Evolutionary conservation across 2,329 filamentous ascomycete genomes (phyloP).

Genomic region (Chaetomiaceae sp.): DNA sequence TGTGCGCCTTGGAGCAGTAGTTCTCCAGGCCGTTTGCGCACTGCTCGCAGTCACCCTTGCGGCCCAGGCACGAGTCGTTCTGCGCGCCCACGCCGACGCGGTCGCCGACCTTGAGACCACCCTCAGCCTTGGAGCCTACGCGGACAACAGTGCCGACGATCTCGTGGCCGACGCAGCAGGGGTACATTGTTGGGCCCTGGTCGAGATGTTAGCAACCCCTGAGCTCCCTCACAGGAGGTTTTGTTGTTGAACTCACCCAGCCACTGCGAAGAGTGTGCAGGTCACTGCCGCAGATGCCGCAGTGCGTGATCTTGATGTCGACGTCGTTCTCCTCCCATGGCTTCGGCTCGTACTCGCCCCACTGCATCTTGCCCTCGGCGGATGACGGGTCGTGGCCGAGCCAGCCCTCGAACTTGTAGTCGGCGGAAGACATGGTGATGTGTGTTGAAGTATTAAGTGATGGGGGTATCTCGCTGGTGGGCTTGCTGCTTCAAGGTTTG

Average conservation of each 20-base stretch:
- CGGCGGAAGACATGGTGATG: constrained; percentile 30
- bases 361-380: constrained; percentile 49
- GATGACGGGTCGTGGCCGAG: constrained; percentile 40
- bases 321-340: constrained; percentile 62
- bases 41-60: constrained; percentile 36
- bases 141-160: constrained; percentile 57
- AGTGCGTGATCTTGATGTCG: constrained; percentile 62
- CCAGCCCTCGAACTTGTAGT: constrained; percentile 50
- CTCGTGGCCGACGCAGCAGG: constrained; percentile 59
- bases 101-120: constrained; percentile 54
- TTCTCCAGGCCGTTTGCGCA: constrained; percentile 34
- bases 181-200: constrained; percentile 29
- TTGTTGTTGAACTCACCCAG: constrained; percentile 37
- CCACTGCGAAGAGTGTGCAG: constrained; percentile 55
- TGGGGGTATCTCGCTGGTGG: no score
- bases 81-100: constrained; percentile 62
- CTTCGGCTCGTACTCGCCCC: constrained; percentile 58
- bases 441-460: background rate
- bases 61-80: constrained; percentile 47
- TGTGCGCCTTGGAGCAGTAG: constrained; percentile 37
- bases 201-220: background rate
- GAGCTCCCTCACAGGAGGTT: no score
- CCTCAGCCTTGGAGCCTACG: constrained; percentile 45
- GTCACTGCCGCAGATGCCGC: constrained; percentile 62
- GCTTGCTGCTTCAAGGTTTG: no score